Evolutionary conservation across 2,329 filamentous ascomycete species (phyloP), one percentile per base, ranked within the genome.

Genomic region (Penicillium sp.): DNA sequence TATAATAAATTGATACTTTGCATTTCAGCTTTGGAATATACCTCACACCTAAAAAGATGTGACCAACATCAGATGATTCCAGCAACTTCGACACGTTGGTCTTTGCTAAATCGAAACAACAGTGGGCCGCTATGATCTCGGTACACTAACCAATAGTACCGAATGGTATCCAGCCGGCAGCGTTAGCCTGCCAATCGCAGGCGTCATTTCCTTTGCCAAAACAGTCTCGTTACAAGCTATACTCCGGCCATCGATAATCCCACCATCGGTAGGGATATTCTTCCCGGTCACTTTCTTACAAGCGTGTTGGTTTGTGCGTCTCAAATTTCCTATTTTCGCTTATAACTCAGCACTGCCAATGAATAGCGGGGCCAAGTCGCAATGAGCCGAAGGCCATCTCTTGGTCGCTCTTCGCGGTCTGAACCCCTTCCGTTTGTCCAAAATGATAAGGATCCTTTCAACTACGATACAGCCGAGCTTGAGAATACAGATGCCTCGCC

Each of bases 311-410:
- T 52, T 47, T 36, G 50, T 53, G 50, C 29, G 39, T 53, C n/a
- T 17, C 21, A 33, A 2, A 8, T 27, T 45, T n/a, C 4, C 9
- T 2, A 5, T 12, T 6, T 5, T 36, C 49, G 21, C 27, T 50
- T 33, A 43, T 17, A 17, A 15, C 21, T 23, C 4, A 23, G 17
- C 21, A 23, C 45, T 43, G 38, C 44, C 31, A 15, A 55, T 55
- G 53, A 43, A 31, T 29, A 51, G 39, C 53, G 36, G 36, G 53
- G 38, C 39, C 49, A 41, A 43, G 39, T 51, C 29, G 47, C 47
- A 43, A 55, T 55, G 53, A 51, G 53, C 25, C 23, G 29, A 55
- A 50, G 53, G 39, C 23, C 47, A 17, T 29, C 38, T 55, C 45
- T 23, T 27, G 23, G 43, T 43, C 27, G 36, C 29, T 44, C 53